These are phyloP conservation scores for Deakozyma indianensis DNA, from an alignment of 805 yeast genomes.

Conservation along the genomic window DNA sequence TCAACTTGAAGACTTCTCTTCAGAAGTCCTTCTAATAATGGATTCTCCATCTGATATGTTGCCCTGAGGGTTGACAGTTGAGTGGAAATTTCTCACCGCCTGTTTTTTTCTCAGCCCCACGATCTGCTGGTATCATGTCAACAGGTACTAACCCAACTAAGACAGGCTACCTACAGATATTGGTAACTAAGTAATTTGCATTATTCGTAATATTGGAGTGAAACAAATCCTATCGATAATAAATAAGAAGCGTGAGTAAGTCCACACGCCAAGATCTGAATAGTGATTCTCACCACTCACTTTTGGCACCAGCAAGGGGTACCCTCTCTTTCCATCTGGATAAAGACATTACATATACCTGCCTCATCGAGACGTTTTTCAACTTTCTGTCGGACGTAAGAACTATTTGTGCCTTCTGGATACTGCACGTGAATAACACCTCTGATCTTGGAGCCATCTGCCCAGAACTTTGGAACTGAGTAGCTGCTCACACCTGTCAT, in stretches of 20 bases:
- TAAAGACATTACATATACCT: slow-evolving; percentile 38
- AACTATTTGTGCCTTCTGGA: slow-evolving; percentile 46
- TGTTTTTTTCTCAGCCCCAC: too few relatives aligned
- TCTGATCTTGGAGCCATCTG: slow-evolving; percentile 34
- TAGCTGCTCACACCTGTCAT: slow-evolving; percentile 75
- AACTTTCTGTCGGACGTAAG: slow-evolving; percentile 45
- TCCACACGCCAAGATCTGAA: too few relatives aligned
- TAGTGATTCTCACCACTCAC: too few relatives aligned
- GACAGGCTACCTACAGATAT: too few relatives aligned
- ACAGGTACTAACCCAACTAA: too few relatives aligned
- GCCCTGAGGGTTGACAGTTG: too few relatives aligned
- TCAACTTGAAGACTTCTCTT: not conserved
- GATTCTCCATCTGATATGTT: not conserved
- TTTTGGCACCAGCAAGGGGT: slow-evolving; percentile 57
- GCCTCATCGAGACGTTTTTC: slow-evolving; percentile 36
- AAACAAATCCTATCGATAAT: too few relatives aligned
- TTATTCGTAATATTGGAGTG: too few relatives aligned
- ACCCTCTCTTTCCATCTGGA: slow-evolving; percentile 54
- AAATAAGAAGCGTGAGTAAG: too few relatives aligned
- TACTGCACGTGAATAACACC: slow-evolving; percentile 81
- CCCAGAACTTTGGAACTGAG: slow-evolving; percentile 89
- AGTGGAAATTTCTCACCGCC: too few relatives aligned
- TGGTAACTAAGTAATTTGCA: too few relatives aligned
- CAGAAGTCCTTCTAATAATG: not conserved
- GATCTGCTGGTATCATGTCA: too few relatives aligned